These are phyloP conservation scores for Rutstroemia sp. DNA, from an alignment of 2,329 filamentous ascomycete genomes.

Conservation along the genomic window DNA sequence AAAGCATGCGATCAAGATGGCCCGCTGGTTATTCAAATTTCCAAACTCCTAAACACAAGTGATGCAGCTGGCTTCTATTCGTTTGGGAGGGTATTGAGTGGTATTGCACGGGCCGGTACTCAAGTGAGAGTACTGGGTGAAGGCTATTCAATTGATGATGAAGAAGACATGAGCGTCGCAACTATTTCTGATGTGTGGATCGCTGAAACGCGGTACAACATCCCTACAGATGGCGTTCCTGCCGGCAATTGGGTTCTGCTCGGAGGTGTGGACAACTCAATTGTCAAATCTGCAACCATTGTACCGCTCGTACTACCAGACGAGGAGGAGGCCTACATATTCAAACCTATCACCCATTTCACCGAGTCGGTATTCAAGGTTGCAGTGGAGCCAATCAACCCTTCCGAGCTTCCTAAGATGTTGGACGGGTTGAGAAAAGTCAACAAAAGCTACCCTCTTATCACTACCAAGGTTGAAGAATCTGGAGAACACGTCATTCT, in stretches of 20 bases:
- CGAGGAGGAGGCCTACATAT: conserved; percentile 90
- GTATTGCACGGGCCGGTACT: conserved; percentile 73
- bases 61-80: conserved; percentile 90
- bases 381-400: conserved; percentile 95
- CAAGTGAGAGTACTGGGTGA: conserved; percentile 90
- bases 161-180: conserved; percentile 91
- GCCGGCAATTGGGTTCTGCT: conserved; percentile 93
- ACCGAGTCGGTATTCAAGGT: conserved; percentile 98
- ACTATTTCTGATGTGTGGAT: conserved; percentile 85
- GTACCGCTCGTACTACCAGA: conserved; percentile 74
- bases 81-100: conserved; percentile 87
- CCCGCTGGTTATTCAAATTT: conserved; percentile 83
- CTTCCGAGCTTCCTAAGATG: conserved; percentile 97
- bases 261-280: conserved; percentile 90
- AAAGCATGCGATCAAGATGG: conserved; percentile 79
- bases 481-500: conserved; percentile 94
- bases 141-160: conserved; percentile 91
- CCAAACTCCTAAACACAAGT: conserved; percentile 83
- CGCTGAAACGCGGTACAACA: conserved; percentile 85
- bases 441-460: conserved; percentile 94
- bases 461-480: conserved; percentile 96
- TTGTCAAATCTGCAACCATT: conserved; percentile 93
- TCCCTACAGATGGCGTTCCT: conserved; percentile 83
- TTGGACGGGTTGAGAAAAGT: conserved; percentile 91
- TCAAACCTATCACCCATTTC: conserved; percentile 87